Conservation (phyloP, 176 grass and related monocot species). For the Cenchrus americanus region DNA sequence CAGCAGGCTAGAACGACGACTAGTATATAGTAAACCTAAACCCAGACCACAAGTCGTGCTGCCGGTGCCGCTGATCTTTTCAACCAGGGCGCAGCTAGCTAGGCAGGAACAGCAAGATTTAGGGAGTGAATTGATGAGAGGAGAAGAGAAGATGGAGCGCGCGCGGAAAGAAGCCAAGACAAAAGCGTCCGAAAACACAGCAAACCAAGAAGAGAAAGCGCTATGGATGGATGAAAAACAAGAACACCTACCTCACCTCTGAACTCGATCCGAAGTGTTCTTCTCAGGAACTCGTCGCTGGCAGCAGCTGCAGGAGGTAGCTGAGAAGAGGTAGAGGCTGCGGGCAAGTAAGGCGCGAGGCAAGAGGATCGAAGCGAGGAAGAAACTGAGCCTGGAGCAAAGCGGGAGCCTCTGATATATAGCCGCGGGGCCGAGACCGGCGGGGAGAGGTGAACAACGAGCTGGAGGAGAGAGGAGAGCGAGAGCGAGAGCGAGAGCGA, state of each 20-base stretch:
- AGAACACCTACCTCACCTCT: background rate
- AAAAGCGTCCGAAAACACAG: background rate
- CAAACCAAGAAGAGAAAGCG: background rate
- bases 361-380: background rate
- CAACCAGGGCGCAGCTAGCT: no score
- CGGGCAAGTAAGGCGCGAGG: background rate
- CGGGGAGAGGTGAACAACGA: background rate
- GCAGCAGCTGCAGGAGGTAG: background rate
- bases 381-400: background rate
- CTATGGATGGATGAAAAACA: no score
- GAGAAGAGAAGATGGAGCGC: background rate
- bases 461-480: background rate
- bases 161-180: background rate
- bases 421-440: background rate
- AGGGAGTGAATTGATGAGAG: no score
- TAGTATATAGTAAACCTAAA: background rate
- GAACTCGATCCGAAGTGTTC: background rate
- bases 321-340: no score
- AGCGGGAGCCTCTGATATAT: conserved; percentile 30
- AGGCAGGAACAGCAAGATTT: background rate
- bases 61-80: no score
- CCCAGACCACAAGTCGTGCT: background rate
- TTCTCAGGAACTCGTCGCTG: background rate
- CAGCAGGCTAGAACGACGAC: background rate
- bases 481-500: background rate